Conservation (phyloP, 257 asterid species). For the Fraxinus cuspidata region DNA sequence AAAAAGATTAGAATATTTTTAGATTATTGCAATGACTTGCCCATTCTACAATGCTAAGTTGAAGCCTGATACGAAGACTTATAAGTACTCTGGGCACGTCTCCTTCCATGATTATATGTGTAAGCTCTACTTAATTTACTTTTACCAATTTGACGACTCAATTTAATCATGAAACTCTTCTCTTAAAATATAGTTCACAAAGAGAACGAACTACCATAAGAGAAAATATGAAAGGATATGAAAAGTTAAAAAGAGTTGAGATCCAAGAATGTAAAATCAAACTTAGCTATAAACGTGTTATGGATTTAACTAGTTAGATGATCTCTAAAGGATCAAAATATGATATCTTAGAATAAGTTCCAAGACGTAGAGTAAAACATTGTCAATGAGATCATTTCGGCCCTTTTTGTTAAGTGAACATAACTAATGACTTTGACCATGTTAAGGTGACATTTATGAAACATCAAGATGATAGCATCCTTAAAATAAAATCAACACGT, state of each 20-base stretch:
- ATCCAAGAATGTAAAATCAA: not conserved
- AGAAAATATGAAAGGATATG: too few species aligned
- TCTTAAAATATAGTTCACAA: too few species aligned
- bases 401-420: not conserved
- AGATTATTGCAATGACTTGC: too few species aligned
- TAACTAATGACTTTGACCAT: not conserved
- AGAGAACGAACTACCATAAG: not conserved
- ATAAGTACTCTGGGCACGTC: not conserved
- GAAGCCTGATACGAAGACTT: too few species aligned
- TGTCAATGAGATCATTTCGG: not conserved
- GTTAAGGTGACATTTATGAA: too few species aligned
- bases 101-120: not conserved
- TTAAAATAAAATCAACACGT: too few species aligned
- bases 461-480: too few species aligned
- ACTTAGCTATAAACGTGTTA: too few species aligned
- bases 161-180: not conserved
- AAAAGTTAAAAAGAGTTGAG: too few species aligned
- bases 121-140: too few species aligned
- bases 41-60: not conserved
- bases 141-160: too few species aligned
- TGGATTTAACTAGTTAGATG: not conserved
- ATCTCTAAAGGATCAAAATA: not conserved
- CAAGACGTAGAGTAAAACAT: not conserved
- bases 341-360: not conserved
- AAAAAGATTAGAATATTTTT: too few species aligned